A percentile compares a stretch with the other conserved stretches of the same genome.
phyloP scores from a whole-genome alignment of 345 rosid genomes.

The Gossypium mustelinum region DNA sequence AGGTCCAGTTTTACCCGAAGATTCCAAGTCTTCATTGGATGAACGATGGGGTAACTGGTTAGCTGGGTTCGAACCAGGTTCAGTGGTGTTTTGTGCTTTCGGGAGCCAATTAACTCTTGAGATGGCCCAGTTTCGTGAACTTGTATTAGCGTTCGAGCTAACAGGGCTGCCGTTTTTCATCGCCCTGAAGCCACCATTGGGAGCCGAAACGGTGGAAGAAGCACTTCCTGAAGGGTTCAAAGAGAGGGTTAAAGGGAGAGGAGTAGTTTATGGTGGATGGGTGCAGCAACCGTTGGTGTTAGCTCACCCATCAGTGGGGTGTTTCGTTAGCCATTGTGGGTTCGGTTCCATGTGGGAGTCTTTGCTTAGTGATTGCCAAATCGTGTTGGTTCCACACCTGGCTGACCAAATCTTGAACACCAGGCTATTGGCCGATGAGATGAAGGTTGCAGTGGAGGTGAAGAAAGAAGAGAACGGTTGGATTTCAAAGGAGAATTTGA shows the following conservation, averaged over 20 bases:
- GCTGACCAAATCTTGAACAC: slow-evolving; percentile 67
- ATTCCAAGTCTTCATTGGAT: slow-evolving; percentile 26
- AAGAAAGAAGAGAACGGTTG: slow-evolving; percentile 49
- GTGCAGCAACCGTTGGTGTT: slow-evolving; percentile 45
- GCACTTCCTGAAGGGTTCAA: slow-evolving; percentile 67
- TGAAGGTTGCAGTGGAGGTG: slow-evolving; percentile 56
- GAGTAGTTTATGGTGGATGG: slow-evolving; percentile 53
- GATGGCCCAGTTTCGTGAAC: slow-evolving; percentile 62
- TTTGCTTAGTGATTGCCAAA: slow-evolving; percentile 51
- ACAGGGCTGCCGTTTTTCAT: slow-evolving; percentile 54
- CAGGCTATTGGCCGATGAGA: slow-evolving; percentile 45
- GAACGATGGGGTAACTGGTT: slow-evolving; percentile 59
- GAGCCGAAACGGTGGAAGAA: slow-evolving; percentile 49
- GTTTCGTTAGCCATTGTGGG: slow-evolving; percentile 72
- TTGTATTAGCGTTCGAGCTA: slow-evolving; percentile 54
- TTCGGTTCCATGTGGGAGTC: slow-evolving; percentile 77
- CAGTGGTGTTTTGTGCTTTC: slow-evolving; percentile 62
- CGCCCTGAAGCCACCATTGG: slow-evolving; percentile 52
- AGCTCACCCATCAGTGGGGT: slow-evolving; percentile 54
- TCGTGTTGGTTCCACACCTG: slow-evolving; percentile 51
- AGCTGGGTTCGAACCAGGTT: slow-evolving; percentile 35
- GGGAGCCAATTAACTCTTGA: slow-evolving; percentile 57
- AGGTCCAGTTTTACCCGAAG: slow-evolving; percentile 52
- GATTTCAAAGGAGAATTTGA: slow-evolving; percentile 47
- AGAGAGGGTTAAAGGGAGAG: slow-evolving; percentile 53